Base-by-base conservation (phyloP, 441 rosid genomes). In the Erodium texanum region DNA sequence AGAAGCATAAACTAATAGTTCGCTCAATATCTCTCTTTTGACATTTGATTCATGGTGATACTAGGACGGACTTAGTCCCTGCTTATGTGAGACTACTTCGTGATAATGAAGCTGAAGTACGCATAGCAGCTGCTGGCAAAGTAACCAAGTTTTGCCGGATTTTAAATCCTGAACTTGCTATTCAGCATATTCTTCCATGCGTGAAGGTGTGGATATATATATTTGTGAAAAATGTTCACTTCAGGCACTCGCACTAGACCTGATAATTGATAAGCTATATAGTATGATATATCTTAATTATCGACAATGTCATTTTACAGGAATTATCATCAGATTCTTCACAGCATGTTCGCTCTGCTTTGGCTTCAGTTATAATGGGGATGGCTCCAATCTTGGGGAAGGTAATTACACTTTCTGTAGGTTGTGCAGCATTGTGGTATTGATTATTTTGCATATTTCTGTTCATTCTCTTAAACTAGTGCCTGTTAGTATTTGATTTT, bases 291-390 rank as follows among this genome's bases (percentile, higher is more conserved):
- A 41, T 20, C 34, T 61, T 58, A 58, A 54, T 41, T 9, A 8
- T 58, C 22, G 63, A 18, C 29, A 22, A 23, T 23, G 23, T 0
- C 32, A 3, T 59, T 56, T 59, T 79, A 70, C 73, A 92, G 99
- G 99, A 94, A 70, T 70, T 94, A 77, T 92, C 99, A 11, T 71
- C 99, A 8, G 99, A 94, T 84, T 91, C 97, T 32, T 92, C 99
- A 48, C 99, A 92, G 78, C 97, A 92, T 80, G 98, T 94, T 41
- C 97, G 99, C 41, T 89, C 99, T 71, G 97, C 97, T 70, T 81
- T 94, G 78, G 99, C 99, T 77, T 92, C 99, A 34, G 97, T 94
- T 54, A 92, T 94, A 80, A 94, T 94, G 99, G 99, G 99, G 65
- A 94, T 92, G 99, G 97, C 99, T 23, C 97, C 98, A 34, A 83